These are phyloP conservation scores for Entrophospora sp. DNA, from an alignment of 192 early-diverging fungal genomes.

Conservation along the genomic window DNA sequence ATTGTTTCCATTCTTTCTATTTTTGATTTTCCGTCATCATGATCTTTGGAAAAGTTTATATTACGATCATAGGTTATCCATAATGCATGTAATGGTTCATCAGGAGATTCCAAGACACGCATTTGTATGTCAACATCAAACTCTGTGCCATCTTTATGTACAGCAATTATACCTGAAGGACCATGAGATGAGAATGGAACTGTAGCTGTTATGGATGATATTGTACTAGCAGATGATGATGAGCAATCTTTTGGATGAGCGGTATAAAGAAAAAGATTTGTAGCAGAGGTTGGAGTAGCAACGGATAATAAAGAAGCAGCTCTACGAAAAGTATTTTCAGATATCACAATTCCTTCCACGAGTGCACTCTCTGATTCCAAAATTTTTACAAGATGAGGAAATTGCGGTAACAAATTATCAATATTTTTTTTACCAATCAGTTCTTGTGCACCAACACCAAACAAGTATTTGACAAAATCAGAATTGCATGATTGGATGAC, in stretches of 20 bases:
- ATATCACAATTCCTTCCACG: slow-evolving; percentile 33
- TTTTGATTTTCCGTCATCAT: not conserved
- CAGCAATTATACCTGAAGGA: slow-evolving; percentile 39
- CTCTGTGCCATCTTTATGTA: slow-evolving; percentile 52
- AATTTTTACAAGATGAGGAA: slow-evolving; percentile 36
- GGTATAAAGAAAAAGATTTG: not conserved
- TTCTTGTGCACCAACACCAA: slow-evolving; percentile 41
- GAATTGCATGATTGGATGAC: slow-evolving; percentile 47
- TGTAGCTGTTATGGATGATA: no score
- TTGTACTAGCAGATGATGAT: no score
- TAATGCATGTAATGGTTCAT: slow-evolving; percentile 44
- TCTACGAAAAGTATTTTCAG: slow-evolving; percentile 28
- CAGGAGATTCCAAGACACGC: slow-evolving; percentile 38
- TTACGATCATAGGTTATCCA: slow-evolving; percentile 58
- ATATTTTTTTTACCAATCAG: slow-evolving; percentile 44
- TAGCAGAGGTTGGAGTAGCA: slow-evolving; percentile 22
- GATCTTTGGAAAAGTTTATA: slow-evolving; percentile 32
- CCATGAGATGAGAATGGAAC: not conserved
- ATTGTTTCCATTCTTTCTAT: not conserved
- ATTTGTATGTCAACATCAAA: slow-evolving; percentile 55
- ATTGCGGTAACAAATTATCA: slow-evolving; percentile 47
- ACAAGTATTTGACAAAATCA: slow-evolving; percentile 54
- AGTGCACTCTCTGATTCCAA: slow-evolving; percentile 30
- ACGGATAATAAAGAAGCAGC: slow-evolving; percentile 24
- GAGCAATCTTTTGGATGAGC: not conserved